phyloP scores from a whole-genome alignment of 1,284 basidiomycete species.

The Heterobasidion parviporum region DNA sequence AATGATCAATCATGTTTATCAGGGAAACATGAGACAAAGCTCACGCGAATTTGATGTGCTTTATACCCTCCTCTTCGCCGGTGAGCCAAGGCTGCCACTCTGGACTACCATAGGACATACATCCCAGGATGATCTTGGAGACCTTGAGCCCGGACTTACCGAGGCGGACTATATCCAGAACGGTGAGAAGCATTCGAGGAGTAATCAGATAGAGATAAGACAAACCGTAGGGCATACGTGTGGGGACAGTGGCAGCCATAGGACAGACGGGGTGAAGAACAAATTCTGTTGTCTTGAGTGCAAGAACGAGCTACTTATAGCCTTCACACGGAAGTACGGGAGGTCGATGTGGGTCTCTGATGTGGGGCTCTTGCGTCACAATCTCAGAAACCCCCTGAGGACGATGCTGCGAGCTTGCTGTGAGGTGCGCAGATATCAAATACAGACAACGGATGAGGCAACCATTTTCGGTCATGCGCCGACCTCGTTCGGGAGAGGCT shows the following conservation, averaged over 20 bases:
- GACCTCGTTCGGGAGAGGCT: too few species aligned
- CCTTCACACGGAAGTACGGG: too few species aligned
- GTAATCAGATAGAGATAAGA: background rate
- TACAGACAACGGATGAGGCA: too few species aligned
- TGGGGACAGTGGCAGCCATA: background rate
- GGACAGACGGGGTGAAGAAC: too few species aligned
- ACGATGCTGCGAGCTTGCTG: too few species aligned
- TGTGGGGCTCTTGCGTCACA: too few species aligned
- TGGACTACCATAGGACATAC: constrained; percentile 4
- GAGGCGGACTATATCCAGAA: background rate
- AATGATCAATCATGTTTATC: background rate
- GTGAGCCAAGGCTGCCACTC: constrained; percentile 2
- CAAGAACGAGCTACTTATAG: too few species aligned
- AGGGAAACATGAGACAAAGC: background rate
- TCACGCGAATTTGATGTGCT: constrained; percentile 3
- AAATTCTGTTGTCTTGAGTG: too few species aligned
- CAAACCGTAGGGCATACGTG: background rate
- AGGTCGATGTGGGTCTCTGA: too few species aligned
- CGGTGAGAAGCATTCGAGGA: background rate
- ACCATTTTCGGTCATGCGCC: too few species aligned
- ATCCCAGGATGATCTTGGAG: constrained; percentile 2
- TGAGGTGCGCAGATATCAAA: too few species aligned
- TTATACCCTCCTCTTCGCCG: constrained; percentile 1
- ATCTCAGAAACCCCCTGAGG: too few species aligned
- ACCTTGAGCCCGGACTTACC: constrained; percentile 1